A percentile compares a stretch with the other conserved stretches of the same genome.
phyloP scores from a whole-genome alignment of 2,329 filamentous ascomycete genomes.

The Simplicillium aogashimaense region DNA sequence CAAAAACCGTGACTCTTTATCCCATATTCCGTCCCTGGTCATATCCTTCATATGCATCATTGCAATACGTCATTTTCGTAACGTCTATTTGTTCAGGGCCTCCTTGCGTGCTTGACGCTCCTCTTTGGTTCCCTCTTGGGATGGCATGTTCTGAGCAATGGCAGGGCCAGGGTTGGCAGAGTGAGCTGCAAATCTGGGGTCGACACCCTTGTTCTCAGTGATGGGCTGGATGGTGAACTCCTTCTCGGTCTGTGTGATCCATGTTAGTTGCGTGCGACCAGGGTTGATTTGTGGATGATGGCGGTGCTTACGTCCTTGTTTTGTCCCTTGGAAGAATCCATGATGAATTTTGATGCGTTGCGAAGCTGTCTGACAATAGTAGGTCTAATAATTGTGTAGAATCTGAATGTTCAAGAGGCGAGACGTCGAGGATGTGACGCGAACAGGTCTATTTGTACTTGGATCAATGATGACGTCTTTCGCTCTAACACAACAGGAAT shows the following conservation, averaged over 20 bases:
- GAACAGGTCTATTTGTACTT: too few relatives aligned
- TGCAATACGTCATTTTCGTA: too few relatives aligned
- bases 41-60: conserved; percentile 3
- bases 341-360: conserved; percentile 6
- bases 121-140: conserved; percentile 54
- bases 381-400: too few relatives aligned
- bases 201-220: conserved; percentile 26
- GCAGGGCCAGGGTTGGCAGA: conserved; percentile 49
- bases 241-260: conserved; percentile 25
- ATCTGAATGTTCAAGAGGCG: too few relatives aligned
- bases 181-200: conserved; percentile 40
- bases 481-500: too few relatives aligned
- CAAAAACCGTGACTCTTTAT: too few relatives aligned
- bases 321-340: conserved; percentile 18
- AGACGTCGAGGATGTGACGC: too few relatives aligned
- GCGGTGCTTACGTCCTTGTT: conserved; percentile 16
- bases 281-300: conserved; percentile 1
- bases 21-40: too few relatives aligned
- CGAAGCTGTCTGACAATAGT: too few relatives aligned
- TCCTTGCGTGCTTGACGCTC: conserved; percentile 56
- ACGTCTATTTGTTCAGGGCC: conserved; percentile 50
- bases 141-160: conserved; percentile 41
- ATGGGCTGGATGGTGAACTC: conserved; percentile 35
- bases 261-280: conserved; percentile 6
- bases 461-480: too few relatives aligned